Evolutionary conservation across 768 basidiomycete genomes (phyloP).

Genomic region (Leccinum arenicola): DNA sequence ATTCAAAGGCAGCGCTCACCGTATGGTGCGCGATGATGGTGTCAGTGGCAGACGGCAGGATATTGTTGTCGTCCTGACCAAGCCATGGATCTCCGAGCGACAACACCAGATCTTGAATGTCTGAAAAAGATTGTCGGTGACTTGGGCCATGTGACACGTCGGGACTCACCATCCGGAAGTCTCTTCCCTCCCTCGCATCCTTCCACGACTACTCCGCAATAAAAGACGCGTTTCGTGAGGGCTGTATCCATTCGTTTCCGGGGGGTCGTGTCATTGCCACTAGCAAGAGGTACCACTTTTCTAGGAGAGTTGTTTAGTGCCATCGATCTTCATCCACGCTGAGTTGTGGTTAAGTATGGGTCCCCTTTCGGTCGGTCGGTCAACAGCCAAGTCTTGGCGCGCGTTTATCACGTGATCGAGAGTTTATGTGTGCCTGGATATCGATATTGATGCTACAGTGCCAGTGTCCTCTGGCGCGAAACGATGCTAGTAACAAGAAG

Average conservation of each 20-base stretch:
- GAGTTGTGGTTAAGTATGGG: not conserved
- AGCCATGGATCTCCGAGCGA: slow-evolving; percentile 70
- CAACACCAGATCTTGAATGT: slow-evolving; percentile 75
- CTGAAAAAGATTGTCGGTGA: slow-evolving; percentile 36
- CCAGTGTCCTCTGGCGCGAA: no score
- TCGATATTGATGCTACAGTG: not conserved
- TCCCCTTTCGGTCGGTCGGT: no score
- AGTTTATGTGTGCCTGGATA: not conserved
- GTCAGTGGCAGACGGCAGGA: slow-evolving; percentile 42
- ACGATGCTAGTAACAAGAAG: not conserved
- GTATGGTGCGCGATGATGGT: slow-evolving; percentile 37
- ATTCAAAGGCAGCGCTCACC: slow-evolving; percentile 37
- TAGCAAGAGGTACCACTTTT: slow-evolving; percentile 71
- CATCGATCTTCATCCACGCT: slow-evolving; percentile 41
- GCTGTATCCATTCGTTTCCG: slow-evolving; percentile 38
- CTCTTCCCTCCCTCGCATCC: slow-evolving; percentile 68
- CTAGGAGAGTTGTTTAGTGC: slow-evolving; percentile 67
- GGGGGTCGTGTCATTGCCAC: slow-evolving; percentile 56
- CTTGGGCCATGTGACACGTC: slow-evolving; percentile 1
- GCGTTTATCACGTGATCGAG: slow-evolving; percentile 9
- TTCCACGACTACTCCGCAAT: slow-evolving; percentile 88
- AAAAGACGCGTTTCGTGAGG: slow-evolving; percentile 79
- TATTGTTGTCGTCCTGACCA: slow-evolving; percentile 46
- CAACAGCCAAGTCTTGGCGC: not conserved
- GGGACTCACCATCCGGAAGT: slow-evolving; percentile 58